Evolutionary conservation across 306 rosid species (phyloP).

Genomic region (cucumber (Cucumis sativus)): DNA sequence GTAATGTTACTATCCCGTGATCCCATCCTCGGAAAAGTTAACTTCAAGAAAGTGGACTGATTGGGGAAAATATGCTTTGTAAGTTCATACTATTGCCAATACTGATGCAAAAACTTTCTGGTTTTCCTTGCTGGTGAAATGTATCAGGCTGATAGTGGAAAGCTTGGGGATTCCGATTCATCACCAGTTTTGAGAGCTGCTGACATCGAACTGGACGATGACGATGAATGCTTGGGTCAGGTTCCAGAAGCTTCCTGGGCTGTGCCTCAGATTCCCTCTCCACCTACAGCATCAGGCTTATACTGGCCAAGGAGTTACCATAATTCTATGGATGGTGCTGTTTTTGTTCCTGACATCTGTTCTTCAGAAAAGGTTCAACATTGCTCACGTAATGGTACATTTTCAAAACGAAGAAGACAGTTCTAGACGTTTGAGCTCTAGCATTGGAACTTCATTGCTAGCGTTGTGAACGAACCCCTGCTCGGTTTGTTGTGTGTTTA

Average conservation of each 20-base stretch:
- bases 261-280: constrained; percentile 82
- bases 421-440: constrained; percentile 17
- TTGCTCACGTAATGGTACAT: constrained; percentile 15
- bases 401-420: constrained; percentile 31
- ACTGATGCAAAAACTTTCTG: background rate
- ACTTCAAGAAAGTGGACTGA: background rate
- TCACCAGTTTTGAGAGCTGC: constrained; percentile 41
- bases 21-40: background rate
- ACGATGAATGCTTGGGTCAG: constrained; percentile 35
- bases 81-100: background rate
- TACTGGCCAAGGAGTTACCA: constrained; percentile 56
- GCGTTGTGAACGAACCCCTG: background rate
- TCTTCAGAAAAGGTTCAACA: constrained; percentile 19
- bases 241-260: constrained; percentile 61
- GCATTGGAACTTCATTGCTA: background rate
- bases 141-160: constrained; percentile 63
- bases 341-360: constrained; percentile 55
- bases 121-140: constrained; percentile 15
- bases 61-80: background rate
- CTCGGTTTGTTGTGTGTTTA: background rate
- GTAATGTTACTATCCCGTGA: background rate
- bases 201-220: constrained; percentile 35
- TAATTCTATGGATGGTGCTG: constrained; percentile 21
- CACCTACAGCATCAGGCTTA: constrained; percentile 81
- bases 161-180: constrained; percentile 46